phyloP scores from a whole-genome alignment of 228 moss, liverwort and hornwort genomes.

The Sphagnum magellanicum region DNA sequence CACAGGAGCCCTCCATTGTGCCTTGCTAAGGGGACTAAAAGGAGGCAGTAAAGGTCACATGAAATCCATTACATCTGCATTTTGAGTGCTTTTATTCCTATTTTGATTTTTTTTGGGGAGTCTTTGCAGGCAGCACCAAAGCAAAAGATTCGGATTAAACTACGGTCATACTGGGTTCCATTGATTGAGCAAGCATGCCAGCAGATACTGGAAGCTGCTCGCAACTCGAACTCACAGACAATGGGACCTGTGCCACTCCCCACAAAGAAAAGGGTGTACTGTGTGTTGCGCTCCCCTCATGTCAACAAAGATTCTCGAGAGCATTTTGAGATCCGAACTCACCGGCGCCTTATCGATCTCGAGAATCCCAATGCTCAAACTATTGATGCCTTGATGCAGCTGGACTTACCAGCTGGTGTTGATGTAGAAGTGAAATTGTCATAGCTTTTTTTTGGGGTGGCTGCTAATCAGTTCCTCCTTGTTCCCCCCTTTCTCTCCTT shows the following conservation, averaged over 20 bases:
- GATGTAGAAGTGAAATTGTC: constrained; percentile 94
- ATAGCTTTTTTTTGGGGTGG: constrained; percentile 15
- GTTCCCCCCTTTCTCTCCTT: no score
- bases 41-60: neutral
- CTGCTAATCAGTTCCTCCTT: neutral
- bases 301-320: constrained; percentile 93
- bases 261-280: constrained; percentile 81
- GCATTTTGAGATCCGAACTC: constrained; percentile 96
- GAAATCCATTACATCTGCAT: neutral
- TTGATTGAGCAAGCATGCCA: constrained; percentile 88
- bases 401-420: constrained; percentile 88
- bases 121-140: constrained; percentile 50
- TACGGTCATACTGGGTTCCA: constrained; percentile 87
- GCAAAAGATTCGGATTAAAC: constrained; percentile 93
- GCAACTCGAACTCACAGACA: constrained; percentile 69
- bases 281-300: constrained; percentile 83
- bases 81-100: neutral
- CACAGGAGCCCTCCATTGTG: neutral
- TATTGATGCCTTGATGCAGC: constrained; percentile 97
- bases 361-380: constrained; percentile 89
- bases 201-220: constrained; percentile 91
- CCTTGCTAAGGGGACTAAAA: neutral
- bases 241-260: constrained; percentile 99
- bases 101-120: neutral
- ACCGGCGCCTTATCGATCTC: constrained; percentile 86